These are phyloP conservation scores for Leptosphaerulina australis DNA, from an alignment of 2,329 filamentous ascomycete species.

Conservation along the genomic window DNA sequence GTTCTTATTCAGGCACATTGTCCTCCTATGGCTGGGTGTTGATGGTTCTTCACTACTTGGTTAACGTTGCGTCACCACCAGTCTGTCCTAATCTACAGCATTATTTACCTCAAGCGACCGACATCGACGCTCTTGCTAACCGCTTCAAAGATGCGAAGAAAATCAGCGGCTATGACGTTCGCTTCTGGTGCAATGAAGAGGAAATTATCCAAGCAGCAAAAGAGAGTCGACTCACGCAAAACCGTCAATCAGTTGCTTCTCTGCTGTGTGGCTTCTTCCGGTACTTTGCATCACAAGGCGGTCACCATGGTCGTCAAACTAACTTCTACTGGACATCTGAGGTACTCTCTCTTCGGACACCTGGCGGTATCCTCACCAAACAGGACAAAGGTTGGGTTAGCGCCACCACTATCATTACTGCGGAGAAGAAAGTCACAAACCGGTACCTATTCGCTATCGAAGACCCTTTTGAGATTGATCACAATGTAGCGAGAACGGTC, in stretches of 20 bases:
- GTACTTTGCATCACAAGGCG: conserved; percentile 71
- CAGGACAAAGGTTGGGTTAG: conserved; percentile 83
- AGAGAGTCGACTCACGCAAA: conserved; percentile 67
- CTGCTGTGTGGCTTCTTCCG: conserved; percentile 85
- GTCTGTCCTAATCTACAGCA: conserved; percentile 83
- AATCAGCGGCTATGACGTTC: conserved; percentile 71
- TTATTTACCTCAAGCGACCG: conserved; percentile 45
- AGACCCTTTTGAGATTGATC: conserved; percentile 85
- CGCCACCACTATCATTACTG: conserved; percentile 70
- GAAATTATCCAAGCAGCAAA: conserved; percentile 68
- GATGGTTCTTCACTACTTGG: conserved; percentile 89
- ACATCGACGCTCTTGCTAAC: conserved; percentile 37
- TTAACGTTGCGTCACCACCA: conserved; percentile 80
- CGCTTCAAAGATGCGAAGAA: conserved; percentile 50
- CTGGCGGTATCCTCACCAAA: conserved; percentile 73
- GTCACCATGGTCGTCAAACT: conserved; percentile 47
- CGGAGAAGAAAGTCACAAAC: conserved; percentile 73
- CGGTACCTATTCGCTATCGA: conserved; percentile 89
- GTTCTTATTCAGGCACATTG: conserved; percentile 81
- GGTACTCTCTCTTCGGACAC: conserved; percentile 76
- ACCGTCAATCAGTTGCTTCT: conserved; percentile 70
- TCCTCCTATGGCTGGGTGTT: conserved; percentile 91
- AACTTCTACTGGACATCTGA: conserved; percentile 82
- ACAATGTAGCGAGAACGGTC: conserved; percentile 88
- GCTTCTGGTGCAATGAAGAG: conserved; percentile 77